Conservation (phyloP, 768 basidiomycete genomes). For the Collybiopsis confluens region DNA sequence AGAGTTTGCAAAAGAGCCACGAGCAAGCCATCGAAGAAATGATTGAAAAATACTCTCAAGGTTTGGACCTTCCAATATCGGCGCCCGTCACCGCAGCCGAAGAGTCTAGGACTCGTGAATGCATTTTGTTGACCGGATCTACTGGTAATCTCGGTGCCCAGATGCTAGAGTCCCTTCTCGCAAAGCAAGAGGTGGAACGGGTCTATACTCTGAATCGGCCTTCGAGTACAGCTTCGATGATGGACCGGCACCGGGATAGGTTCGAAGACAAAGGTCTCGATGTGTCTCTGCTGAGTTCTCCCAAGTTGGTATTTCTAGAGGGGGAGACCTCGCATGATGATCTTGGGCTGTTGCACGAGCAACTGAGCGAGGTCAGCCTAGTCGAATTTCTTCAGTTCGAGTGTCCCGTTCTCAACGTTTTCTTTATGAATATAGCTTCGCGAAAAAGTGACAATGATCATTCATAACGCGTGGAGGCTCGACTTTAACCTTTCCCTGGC, state of each 20-base stretch:
- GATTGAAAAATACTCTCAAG: background rate
- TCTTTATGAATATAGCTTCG: background rate
- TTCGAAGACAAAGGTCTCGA: conserved; percentile 28
- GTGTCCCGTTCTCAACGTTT: background rate
- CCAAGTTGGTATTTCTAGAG: conserved; percentile 27
- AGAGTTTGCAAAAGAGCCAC: background rate
- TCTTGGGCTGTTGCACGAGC: conserved; percentile 13
- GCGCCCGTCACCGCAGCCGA: background rate
- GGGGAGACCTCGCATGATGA: conserved; percentile 22
- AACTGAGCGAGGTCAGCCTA: conserved; percentile 17
- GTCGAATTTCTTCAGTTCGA: too few species aligned
- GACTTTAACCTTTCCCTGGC: conserved; percentile 37
- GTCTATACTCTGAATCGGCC: background rate
- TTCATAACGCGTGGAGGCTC: conserved; percentile 37
- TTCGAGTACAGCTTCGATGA: background rate
- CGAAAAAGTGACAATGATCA: conserved; percentile 19
- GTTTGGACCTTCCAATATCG: background rate
- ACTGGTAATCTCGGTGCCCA: conserved; percentile 37
- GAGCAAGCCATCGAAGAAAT: background rate
- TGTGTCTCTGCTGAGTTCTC: conserved; percentile 18
- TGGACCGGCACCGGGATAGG: conserved; percentile 9
- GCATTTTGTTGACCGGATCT: conserved; percentile 33
- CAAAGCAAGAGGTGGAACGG: conserved; percentile 13
- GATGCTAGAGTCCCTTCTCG: conserved; percentile 25
- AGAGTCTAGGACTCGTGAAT: conserved; percentile 8